These are phyloP conservation scores for Gomphus bonarii DNA, from an alignment of 1,284 basidiomycete genomes.

Conservation along the genomic window DNA sequence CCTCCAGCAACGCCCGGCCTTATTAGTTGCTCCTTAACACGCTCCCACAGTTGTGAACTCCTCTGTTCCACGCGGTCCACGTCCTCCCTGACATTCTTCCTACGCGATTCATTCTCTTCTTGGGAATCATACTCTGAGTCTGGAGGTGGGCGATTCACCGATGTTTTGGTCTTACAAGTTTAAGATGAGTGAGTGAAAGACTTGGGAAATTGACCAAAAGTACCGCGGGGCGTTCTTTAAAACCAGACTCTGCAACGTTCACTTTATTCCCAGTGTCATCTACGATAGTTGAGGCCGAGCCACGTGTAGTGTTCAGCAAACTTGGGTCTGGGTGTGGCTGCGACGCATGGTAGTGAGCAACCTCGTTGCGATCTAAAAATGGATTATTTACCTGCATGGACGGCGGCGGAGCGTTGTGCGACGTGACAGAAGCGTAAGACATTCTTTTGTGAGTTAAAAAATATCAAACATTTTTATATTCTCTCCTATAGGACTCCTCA, in stretches of 20 bases:
- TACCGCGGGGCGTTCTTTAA: slow-evolving; percentile 33
- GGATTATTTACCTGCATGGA: slow-evolving; percentile 29
- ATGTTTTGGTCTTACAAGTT: slow-evolving; percentile 25
- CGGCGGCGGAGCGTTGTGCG: slow-evolving; percentile 41
- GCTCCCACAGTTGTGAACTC: slow-evolving; percentile 41
- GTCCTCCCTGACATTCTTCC: slow-evolving; percentile 22
- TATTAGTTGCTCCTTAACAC: slow-evolving; percentile 50
- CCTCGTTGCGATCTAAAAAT: neutral
- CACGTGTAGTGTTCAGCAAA: slow-evolving; percentile 46
- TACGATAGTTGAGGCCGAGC: slow-evolving; percentile 28
- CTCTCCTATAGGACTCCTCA: neutral
- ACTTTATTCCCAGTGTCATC: slow-evolving; percentile 42
- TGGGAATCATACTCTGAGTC: slow-evolving; percentile 9
- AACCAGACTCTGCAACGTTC: slow-evolving; percentile 39
- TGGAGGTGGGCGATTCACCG: slow-evolving; percentile 14
- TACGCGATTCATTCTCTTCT: slow-evolving; percentile 11
- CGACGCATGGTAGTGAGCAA: slow-evolving; percentile 4
- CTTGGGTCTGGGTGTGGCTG: slow-evolving; percentile 54
- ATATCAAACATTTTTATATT: neutral
- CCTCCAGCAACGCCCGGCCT: slow-evolving; percentile 66
- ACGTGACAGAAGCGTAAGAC: slow-evolving; percentile 59
- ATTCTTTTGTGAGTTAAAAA: slow-evolving; percentile 21
- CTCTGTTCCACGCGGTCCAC: slow-evolving; percentile 44
- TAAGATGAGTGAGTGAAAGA: neutral
- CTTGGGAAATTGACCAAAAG: neutral